Conservation (phyloP, 441 rosid genomes). For the Pelargonium australe region DNA sequence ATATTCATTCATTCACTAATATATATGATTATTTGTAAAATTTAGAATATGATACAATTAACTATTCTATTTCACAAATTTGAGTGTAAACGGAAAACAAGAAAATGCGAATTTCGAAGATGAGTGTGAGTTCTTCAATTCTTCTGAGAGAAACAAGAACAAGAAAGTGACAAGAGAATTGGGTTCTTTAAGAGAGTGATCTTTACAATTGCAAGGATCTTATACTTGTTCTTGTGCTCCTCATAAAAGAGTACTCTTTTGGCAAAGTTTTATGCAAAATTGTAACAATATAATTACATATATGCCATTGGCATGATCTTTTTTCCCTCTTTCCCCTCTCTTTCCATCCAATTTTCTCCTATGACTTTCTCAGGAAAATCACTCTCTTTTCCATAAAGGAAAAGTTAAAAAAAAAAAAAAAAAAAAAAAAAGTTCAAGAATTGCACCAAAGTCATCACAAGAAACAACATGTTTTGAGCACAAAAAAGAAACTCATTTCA, state of each 20-base stretch:
- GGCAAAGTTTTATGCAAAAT: constrained; percentile 8
- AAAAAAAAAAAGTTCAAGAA: background rate
- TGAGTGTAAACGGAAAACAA: no score
- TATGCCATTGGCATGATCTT: constrained; percentile 12
- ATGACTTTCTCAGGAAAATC: constrained; percentile 19
- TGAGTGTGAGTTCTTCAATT: background rate
- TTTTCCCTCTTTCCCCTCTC: constrained; percentile 2
- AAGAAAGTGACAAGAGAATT: background rate
- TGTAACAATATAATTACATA: background rate
- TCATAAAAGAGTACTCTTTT: constrained; percentile 23
- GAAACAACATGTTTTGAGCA: background rate
- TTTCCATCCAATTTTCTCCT: background rate
- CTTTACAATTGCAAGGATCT: background rate
- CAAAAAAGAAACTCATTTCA: background rate
- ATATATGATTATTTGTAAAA: no score
- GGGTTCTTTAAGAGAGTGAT: constrained; percentile 16
- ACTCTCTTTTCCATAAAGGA: constrained; percentile 21
- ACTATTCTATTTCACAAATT: no score
- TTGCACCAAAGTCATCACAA: background rate
- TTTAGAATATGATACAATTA: no score
- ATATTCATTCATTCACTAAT: no score
- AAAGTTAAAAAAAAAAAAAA: background rate
- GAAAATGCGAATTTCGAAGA: no score
- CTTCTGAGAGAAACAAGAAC: background rate
- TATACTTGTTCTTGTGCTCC: background rate